phyloP scores from a whole-genome alignment of 208 protist species.

The Strigomonas culicis region DNA sequence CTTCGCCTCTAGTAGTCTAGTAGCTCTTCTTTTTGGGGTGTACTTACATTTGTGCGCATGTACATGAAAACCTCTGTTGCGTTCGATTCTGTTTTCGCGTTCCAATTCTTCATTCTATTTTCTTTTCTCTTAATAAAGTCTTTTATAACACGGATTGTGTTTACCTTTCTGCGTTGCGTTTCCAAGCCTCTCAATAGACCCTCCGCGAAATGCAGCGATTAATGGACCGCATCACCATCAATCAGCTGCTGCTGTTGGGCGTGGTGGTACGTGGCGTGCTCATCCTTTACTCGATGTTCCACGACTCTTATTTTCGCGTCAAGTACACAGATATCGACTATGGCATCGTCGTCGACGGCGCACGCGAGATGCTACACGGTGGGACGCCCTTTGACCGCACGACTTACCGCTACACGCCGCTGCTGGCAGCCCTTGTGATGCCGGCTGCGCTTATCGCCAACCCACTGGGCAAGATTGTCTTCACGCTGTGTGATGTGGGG shows the following conservation, averaged over 20 bases:
- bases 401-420: conserved; percentile 95
- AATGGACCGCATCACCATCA: conserved; percentile 26
- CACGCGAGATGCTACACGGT: conserved; percentile 73
- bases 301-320: conserved; percentile 79
- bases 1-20: no score
- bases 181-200: no score
- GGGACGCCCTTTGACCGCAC: conserved; percentile 86
- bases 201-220: no score
- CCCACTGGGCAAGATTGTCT: conserved; percentile 85
- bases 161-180: no score
- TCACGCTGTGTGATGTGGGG: conserved; percentile 75
- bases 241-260: conserved; percentile 37
- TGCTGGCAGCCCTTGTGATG: conserved; percentile 81
- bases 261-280: conserved; percentile 55
- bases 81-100: no score
- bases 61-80: background rate
- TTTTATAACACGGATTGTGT: no score
- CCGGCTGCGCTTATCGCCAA: conserved; percentile 68
- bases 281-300: conserved; percentile 71
- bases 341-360: conserved; percentile 94
- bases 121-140: no score
- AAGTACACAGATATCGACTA: conserved; percentile 98
- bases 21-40: no score
- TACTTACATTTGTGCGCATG: no score
- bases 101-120: no score